Percentiles rank a stretch among this genome's conserved stretches.
Conservation (phyloP, 2,329 filamentous ascomycete genomes). For the Colletotrichum agaves region DNA sequence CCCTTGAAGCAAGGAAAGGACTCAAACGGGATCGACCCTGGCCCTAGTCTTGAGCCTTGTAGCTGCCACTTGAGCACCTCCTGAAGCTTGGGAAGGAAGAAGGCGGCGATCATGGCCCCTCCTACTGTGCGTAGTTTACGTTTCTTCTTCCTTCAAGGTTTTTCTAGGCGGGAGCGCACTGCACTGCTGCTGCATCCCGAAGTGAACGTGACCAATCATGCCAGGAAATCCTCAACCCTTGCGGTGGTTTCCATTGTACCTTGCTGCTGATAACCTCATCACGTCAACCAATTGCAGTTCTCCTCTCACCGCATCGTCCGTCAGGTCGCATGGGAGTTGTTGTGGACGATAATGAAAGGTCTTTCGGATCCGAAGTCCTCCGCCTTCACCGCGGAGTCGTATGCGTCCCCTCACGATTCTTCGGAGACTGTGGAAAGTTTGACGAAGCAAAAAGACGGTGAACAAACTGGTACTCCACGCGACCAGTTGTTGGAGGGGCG, state of each 20-base stretch:
- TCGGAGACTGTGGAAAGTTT: conserved; percentile 7
- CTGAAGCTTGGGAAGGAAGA: conserved; percentile 17
- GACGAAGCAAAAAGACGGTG: conserved; percentile 31
- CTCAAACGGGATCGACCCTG: background rate
- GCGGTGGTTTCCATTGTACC: background rate
- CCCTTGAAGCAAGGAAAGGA: background rate
- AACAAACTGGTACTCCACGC: background rate
- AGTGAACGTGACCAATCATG: background rate
- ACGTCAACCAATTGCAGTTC: background rate
- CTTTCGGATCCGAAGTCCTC: background rate
- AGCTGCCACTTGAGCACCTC: conserved; percentile 9
- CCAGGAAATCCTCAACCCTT: background rate
- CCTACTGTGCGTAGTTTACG: no score
- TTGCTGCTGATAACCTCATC: conserved; percentile 5
- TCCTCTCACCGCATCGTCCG: conserved; percentile 9
- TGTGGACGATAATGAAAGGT: background rate
- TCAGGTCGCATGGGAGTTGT: background rate
- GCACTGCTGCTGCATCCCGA: background rate
- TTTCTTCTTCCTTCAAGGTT: background rate
- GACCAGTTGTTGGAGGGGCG: no score
- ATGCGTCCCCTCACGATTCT: conserved; percentile 1
- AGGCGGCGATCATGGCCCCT: background rate
- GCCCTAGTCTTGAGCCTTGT: conserved; percentile 2
- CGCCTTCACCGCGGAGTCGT: conserved; percentile 1
- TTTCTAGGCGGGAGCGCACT: background rate